Evolutionary conservation across 768 basidiomycete genomes (phyloP), one percentile per base, ranked within the genome.

Genomic region (Leccinum olivaceopallidum): DNA sequence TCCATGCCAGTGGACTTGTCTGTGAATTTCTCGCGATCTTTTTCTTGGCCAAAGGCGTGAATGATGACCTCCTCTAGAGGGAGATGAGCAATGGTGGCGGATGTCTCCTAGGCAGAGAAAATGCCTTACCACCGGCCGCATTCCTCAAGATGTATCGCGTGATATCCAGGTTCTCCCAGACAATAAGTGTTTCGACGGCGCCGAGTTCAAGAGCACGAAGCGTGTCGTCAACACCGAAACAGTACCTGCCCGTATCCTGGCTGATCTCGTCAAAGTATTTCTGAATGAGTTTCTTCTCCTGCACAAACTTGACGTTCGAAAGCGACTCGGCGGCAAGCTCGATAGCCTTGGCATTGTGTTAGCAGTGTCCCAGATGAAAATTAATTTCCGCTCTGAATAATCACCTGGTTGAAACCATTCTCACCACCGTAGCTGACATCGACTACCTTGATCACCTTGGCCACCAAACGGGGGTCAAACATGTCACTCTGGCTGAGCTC

Each of bases 241-340:
- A 97, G 79, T 96, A 98, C 75, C 89, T 92, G 69, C 87, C 92
- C 37, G 93, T 94, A 70, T 99, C 97, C 73, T 93, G 92, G 67
- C 95, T 96, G 78, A 99, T 99, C 78, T 99, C 97, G 70, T 98
- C 96, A 73, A 99, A 99, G 81, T 98, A 98, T 73, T 85, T 90
- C 75, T 98, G 95, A 67, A 99, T 98, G 53, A 99, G 86, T 74
- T 82, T 89, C 82, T 98, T 98, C 81, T 99, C 97, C 76, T 98
- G 96, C 36, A 99, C 96, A 69, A 99, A 98, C 75, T 99, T 99
- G 81, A 99, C 97, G 74, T 98, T 98, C 39, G 93, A 88, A 30
- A 99, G 86, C 3, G 94, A 91, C 75, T 99, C 97, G 1, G 94
- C 90, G 0, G 97, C 93, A 56, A 98, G 85, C 73, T 98, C 97